Evolutionary conservation across 1,284 basidiomycete species (phyloP).

Genomic region (Agaricales sp.): DNA sequence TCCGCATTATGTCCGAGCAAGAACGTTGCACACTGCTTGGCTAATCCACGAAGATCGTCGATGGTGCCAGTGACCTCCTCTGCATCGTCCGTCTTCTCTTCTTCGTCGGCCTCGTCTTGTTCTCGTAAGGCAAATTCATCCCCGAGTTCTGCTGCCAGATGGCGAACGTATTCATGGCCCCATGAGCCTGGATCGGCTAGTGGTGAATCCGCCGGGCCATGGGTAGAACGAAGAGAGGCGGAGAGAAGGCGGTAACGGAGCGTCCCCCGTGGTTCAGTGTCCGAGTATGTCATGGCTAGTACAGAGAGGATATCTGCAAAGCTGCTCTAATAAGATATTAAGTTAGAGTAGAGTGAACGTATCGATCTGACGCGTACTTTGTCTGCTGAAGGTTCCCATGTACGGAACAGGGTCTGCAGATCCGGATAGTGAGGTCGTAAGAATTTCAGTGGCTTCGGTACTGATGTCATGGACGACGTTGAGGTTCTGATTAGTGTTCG

Average conservation of each 20-base stretch:
- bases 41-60: constrained; percentile 72
- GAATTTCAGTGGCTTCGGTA: constrained; percentile 99
- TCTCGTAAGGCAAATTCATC: constrained; percentile 76
- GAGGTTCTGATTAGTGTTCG: constrained; percentile 93
- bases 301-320: constrained; percentile 99
- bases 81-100: constrained; percentile 17
- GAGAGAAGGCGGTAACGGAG: constrained; percentile 86
- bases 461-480: constrained; percentile 99
- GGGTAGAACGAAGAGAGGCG: constrained; percentile 51
- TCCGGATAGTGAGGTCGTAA: constrained; percentile 91
- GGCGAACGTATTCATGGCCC: constrained; percentile 99
- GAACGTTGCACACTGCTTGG: constrained; percentile 85
- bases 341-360: constrained; percentile 9
- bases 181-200: constrained; percentile 88
- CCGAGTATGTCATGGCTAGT: constrained; percentile 99
- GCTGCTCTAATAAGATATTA: constrained; percentile 49
- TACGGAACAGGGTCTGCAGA: constrained; percentile 74
- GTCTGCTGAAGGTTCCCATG: constrained; percentile 71
- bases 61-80: constrained; percentile 38
- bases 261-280: constrained; percentile 90
- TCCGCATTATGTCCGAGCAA: constrained; percentile 94
- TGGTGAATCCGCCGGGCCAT: constrained; percentile 34
- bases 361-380: constrained; percentile 39
- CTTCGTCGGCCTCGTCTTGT: constrained; percentile 32
- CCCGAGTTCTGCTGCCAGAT: constrained; percentile 93